Evolutionary conservation across 768 basidiomycete species (phyloP).

Genomic region (Pluteus cervinus): DNA sequence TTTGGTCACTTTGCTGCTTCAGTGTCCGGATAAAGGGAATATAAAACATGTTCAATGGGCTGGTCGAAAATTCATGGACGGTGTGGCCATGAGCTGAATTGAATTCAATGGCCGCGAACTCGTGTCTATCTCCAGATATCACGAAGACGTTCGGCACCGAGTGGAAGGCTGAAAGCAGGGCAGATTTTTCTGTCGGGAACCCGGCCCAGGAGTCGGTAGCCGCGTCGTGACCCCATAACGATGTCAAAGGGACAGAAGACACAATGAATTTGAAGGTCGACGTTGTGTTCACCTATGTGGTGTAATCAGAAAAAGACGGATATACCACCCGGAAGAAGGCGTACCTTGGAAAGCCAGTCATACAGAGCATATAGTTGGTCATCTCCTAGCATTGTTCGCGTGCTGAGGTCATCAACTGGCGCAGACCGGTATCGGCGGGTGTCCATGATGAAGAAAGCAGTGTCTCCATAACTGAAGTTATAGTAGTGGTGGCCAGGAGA

Average conservation of each 20-base stretch:
- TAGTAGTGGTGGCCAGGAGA: constrained; percentile 44
- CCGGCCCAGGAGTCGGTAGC: constrained; percentile 66
- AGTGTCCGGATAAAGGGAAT: constrained; percentile 56
- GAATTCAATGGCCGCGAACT: constrained; percentile 71
- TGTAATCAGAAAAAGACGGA: neutral
- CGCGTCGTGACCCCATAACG: constrained; percentile 62
- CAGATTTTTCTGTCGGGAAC: constrained; percentile 52
- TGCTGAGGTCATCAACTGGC: constrained; percentile 30
- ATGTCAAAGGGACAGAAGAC: constrained; percentile 68
- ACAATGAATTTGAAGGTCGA: constrained; percentile 75
- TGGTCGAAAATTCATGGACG: constrained; percentile 63
- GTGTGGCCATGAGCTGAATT: constrained; percentile 30
- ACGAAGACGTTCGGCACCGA: constrained; percentile 67
- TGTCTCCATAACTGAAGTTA: constrained; percentile 60
- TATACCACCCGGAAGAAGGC: constrained; percentile 5
- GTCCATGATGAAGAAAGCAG: constrained; percentile 76
- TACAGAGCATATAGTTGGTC: constrained; percentile 54
- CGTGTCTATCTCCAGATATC: constrained; percentile 72
- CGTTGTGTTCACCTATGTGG: constrained; percentile 54
- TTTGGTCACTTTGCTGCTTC: constrained; percentile 34
- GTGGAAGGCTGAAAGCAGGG: constrained; percentile 51
- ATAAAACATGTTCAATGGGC: constrained; percentile 66
- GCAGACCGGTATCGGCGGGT: constrained; percentile 54
- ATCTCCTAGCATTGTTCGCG: constrained; percentile 66
- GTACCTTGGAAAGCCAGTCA: constrained; percentile 55